Evolutionary conservation across 129 eudicot genomes (phyloP), one percentile per base, ranked within the genome.

Genomic region (Apium graveolens): DNA sequence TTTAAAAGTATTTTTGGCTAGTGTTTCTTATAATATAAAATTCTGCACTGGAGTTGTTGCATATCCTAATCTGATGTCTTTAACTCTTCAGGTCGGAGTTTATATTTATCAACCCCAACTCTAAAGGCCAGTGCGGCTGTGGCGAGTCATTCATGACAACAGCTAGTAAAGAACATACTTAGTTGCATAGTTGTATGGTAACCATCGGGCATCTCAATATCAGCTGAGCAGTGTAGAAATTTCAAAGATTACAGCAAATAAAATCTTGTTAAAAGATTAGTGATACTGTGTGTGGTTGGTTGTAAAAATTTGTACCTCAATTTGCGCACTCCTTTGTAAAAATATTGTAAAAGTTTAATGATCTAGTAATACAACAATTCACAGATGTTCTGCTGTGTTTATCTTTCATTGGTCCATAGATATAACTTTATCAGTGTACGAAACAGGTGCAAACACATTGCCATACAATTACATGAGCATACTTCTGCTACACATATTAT

Each of bases 121-220:
- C 93, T 34, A 82, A 84, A 85, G 90, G 90, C 38, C 89, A 89
- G 72, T 89, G 93, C 72, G 89, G 93, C 14, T 89, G 93, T 27
- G 93, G 93, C 42, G 93, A 89, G 80, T 89, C 93, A 41, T 86
- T 89, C 82, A 89, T 89, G 90, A 89, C 93, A 57, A 49, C 78
- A 51, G 68, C 69, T 62, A 75, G 78, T 75, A 75, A 75, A 35
- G 68, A 35, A 48, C n/a, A 62, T 18, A n/a, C 78, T 8, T 70
- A 18, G 38, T 37, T 48, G 24, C 44, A n/a, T 17, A 2, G 78
- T 17, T 10, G 66, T 11, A 24, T 24, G 48, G 48, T 4, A 0
- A 11, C 4, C 76, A 21, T 20, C 0, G 0, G 42, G 74, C 27
- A 13, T 1, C 7, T 8, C 24, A 35, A 0, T 34, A 34, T 34